Evolutionary conservation across 768 basidiomycete species (phyloP).

Genomic region (Sarcomyxa edulis): DNA sequence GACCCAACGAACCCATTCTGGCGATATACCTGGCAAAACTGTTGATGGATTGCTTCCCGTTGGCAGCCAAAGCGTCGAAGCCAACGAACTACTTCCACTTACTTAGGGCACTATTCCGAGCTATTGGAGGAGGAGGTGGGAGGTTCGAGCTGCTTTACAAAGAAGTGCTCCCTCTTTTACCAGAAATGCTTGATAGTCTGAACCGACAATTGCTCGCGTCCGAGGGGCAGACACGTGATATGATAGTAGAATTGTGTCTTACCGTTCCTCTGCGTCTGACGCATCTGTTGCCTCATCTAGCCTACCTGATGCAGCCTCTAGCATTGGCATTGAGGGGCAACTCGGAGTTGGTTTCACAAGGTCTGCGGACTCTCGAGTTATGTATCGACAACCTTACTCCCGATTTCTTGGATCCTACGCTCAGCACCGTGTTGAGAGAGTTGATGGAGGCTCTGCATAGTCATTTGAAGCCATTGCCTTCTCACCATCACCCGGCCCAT

Average conservation of each 20-base stretch:
- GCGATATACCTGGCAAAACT: slow-evolving; percentile 88
- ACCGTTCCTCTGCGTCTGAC: slow-evolving; percentile 95
- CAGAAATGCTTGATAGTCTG: slow-evolving; percentile 94
- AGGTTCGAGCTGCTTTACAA: slow-evolving; percentile 93
- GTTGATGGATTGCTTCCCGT: slow-evolving; percentile 93
- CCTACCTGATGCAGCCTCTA: slow-evolving; percentile 94
- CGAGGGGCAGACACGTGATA: slow-evolving; percentile 77
- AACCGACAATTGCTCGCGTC: slow-evolving; percentile 86
- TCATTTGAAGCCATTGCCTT: slow-evolving; percentile 85
- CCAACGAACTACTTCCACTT: slow-evolving; percentile 92
- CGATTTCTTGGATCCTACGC: slow-evolving; percentile 95
- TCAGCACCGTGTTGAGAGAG: slow-evolving; percentile 87
- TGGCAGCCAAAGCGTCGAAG: slow-evolving; percentile 87
- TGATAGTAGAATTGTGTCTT: slow-evolving; percentile 95
- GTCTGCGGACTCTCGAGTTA: slow-evolving; percentile 92
- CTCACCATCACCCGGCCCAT: slow-evolving; percentile 85
- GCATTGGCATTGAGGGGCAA: slow-evolving; percentile 85
- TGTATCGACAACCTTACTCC: slow-evolving; percentile 98
- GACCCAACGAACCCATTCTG: slow-evolving; percentile 85
- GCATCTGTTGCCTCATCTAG: slow-evolving; percentile 91
- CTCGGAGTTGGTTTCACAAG: slow-evolving; percentile 90
- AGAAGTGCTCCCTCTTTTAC: slow-evolving; percentile 91
- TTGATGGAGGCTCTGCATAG: slow-evolving; percentile 93
- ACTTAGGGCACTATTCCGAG: slow-evolving; percentile 87
- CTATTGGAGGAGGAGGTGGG: slow-evolving; percentile 88